Base-by-base conservation (phyloP, 106 monocot genomes). In the Allium cepa region DNA sequence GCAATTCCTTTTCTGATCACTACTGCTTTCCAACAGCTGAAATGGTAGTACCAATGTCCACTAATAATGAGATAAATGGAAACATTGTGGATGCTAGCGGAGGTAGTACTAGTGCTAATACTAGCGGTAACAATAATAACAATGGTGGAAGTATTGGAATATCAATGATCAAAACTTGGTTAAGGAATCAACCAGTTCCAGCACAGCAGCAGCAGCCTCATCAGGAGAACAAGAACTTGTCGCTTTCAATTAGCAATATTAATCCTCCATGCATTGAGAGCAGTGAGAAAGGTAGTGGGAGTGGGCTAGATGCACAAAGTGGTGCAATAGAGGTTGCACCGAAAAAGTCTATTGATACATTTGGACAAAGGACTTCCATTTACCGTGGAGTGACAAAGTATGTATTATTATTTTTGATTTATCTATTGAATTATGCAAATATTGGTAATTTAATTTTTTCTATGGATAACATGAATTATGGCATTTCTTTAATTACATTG, bases 361-460 rank as follows among this genome's bases (percentile, higher is more conserved):
- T 92, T 16, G 96, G 96, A 64, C 96, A 96, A 60, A 75, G 96
- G 17, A 96, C 96, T 56, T 96, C 96, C 47, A 96, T 96, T 50
- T 96, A 96, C 68, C 83, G 96, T 0, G 96, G 96, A 7, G 96
- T 96, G 50, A 96, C 96, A 47, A 92, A 88, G 96, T 95, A 17
- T 8, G 7, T 55, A 12, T 55, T 55, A 0, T 55, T 55, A 12
- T 55, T 55, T 55, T 55, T 55, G 53, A 12, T 55, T 55, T 55
- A 55, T 12, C 53, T 8, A 55, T 3, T 55, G 11, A 55, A 55
- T 55, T 53, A 10, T 9, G 1, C 13, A 13, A 53, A 53, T 9
- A 53, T 53, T 13, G 22, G 22, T 53, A 53, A 61, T 26, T 61
- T 22, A 27, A 27, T 27, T 7, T 13, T 3, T 14, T 57, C 57